Conservation (phyloP, 163 green algal genomes). For the Prototheca stagnorum region DNA sequence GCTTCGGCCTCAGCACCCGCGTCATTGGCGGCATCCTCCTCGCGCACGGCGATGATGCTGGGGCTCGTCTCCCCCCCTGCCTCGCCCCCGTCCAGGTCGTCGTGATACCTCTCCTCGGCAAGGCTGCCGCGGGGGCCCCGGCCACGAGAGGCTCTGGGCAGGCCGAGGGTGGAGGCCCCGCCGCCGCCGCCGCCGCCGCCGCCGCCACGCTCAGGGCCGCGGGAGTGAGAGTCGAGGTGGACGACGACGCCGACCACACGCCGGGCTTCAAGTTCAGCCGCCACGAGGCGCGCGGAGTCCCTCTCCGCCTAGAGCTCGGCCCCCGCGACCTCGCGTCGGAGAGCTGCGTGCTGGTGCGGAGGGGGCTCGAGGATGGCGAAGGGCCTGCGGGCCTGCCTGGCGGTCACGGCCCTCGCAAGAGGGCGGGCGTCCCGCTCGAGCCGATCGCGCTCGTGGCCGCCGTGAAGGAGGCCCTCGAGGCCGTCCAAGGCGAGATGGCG, state of each 20-base stretch:
- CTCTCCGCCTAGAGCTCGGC: slow-evolving; percentile 76
- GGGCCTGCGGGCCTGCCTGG: too few relatives aligned
- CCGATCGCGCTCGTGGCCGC: slow-evolving; percentile 34
- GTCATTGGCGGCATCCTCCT: slow-evolving; percentile 94
- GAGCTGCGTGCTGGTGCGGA: slow-evolving; percentile 56
- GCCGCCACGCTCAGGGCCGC: slow-evolving; percentile 17
- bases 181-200: slow-evolving; percentile 3
- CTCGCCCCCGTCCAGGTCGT: slow-evolving; percentile 87
- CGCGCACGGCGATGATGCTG: slow-evolving; percentile 88
- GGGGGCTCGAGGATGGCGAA: too few relatives aligned
- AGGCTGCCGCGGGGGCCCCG: slow-evolving; percentile 55
- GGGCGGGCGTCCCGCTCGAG: slow-evolving; percentile 59
- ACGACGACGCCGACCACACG: slow-evolving; percentile 48
- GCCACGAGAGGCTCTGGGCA: slow-evolving; percentile 39
- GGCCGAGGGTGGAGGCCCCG: slow-evolving; percentile 12
- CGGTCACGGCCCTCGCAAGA: slow-evolving; percentile 54
- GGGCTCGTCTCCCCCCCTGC: slow-evolving; percentile 70
- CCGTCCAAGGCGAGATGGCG: slow-evolving; percentile 49
- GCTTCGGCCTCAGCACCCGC: slow-evolving; percentile 84
- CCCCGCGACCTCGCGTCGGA: slow-evolving; percentile 66
- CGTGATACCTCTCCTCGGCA: slow-evolving; percentile 86
- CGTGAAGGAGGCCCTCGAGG: slow-evolving; percentile 36
- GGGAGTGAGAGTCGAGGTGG: slow-evolving; percentile 69
- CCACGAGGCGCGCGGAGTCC: slow-evolving; percentile 84
- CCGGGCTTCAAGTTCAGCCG: slow-evolving; percentile 93